Conservation (phyloP, 108 stramenopile genomes). For the Nitzschia sp. region DNA sequence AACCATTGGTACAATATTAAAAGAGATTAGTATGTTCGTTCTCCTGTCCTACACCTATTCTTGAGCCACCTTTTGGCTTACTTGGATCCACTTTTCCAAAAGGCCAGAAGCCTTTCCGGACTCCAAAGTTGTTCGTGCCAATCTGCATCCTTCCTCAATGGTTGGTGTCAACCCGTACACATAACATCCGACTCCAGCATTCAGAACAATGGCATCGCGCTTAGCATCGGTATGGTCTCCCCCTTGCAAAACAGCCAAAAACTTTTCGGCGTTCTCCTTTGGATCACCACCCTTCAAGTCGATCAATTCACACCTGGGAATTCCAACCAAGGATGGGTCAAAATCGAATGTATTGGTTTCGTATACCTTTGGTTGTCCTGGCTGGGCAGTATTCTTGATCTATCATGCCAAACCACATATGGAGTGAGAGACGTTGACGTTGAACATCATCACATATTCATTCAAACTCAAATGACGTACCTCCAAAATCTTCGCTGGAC, state of each 20-base stretch:
- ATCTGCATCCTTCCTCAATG: slow-evolving; percentile 89
- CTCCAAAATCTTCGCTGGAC: slow-evolving; percentile 90
- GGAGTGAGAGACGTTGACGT: slow-evolving; percentile 30
- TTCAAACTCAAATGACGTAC: not conserved
- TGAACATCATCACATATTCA: not conserved
- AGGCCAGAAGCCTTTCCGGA: slow-evolving; percentile 73
- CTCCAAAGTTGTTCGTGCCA: slow-evolving; percentile 74
- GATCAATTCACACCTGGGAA: slow-evolving; percentile 82
- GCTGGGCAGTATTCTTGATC: slow-evolving; percentile 75
- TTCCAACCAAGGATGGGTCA: slow-evolving; percentile 83
- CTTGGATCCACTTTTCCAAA: slow-evolving; percentile 72
- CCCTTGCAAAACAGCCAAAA: slow-evolving; percentile 83
- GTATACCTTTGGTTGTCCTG: slow-evolving; percentile 72
- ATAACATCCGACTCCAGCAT: slow-evolving; percentile 96
- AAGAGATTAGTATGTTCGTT: not conserved
- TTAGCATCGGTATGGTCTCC: slow-evolving; percentile 89
- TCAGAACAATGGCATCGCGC: slow-evolving; percentile 94
- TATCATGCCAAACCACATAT: slow-evolving; percentile 12
- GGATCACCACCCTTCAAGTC: slow-evolving; percentile 96
- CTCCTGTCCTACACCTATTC: not conserved
- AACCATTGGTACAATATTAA: too few relatives aligned
- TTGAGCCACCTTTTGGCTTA: slow-evolving; percentile 67
- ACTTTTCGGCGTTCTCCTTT: slow-evolving; percentile 88
- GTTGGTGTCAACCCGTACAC: slow-evolving; percentile 86
- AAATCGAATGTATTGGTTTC: slow-evolving; percentile 72